Base-by-base conservation (phyloP, 768 basidiomycete species). In the Fistulinella prunicolor region DNA sequence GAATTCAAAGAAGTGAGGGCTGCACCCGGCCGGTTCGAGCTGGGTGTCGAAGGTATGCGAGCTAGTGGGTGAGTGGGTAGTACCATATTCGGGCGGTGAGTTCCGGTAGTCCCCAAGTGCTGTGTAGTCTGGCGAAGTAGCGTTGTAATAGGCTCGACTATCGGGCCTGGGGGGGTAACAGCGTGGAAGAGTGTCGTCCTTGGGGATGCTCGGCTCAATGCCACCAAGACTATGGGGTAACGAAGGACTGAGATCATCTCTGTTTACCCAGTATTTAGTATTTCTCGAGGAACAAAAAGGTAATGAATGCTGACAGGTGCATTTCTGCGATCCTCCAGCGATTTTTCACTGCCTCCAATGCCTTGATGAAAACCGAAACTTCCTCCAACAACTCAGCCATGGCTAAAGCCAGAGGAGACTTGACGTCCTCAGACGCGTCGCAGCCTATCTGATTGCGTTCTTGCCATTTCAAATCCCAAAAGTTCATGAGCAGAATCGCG, bases 391-490 rank as follows among this genome's bases (percentile, higher is more conserved):
- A 43, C 23, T 67, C 65, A 13, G 61, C 59, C 65, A 67, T 67
- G 22, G 60, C 51, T 17, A 50, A 19, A 20, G 61, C 51, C 1
- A 65, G 44, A 22, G 65, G 64, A 5, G 67, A 63, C 37, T 67
- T 69, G 41, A 62, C 32, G 22, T 69, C 66, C 47, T 65, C 65
- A 6, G 51, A 43, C 22, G 38, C 38, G 16, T 60, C 55, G 16
- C 42, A 40, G 16, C 48, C 57, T 30, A 59, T 61, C 34, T 69
- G 65, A 5, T 49, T 58, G 39, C 69, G 71, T 42, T 77, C 75
- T 51, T 75, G 73, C 42, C 65, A 60, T 56, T 78, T 82, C 42
- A 79, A 54, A 49, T 78, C 73, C 82, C 84, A 86, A n/a, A 80
- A 65, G 38, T 73, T 71, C 46, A 81, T 66, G n/a, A 83, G 63